Evolutionary conservation across 2,329 filamentous ascomycete species (phyloP).

Genomic region (Clonostachys solani): DNA sequence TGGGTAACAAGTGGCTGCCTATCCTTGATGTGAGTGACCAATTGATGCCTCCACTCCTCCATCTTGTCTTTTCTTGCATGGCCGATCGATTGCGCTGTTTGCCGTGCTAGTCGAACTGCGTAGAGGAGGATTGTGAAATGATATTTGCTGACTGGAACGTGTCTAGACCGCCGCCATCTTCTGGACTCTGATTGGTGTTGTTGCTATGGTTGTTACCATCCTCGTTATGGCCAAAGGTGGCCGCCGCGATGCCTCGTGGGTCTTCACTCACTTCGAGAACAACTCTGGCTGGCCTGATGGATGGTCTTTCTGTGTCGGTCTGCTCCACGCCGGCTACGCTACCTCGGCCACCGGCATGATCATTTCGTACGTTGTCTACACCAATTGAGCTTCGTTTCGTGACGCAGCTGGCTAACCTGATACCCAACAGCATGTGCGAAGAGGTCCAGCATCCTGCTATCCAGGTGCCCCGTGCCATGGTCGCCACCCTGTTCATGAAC

Average conservation of each 20-base stretch:
- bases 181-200: constrained; percentile 69
- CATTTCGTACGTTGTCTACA: constrained; percentile 54
- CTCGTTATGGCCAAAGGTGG: constrained; percentile 67
- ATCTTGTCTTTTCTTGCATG: background rate
- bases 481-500: constrained; percentile 63
- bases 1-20: constrained; percentile 65
- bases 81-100: background rate
- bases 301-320: constrained; percentile 71
- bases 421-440: constrained; percentile 60
- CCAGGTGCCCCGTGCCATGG: constrained; percentile 72
- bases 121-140: background rate
- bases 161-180: constrained; percentile 64
- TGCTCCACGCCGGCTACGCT: constrained; percentile 69
- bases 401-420: background rate
- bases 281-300: constrained; percentile 66
- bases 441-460: constrained; percentile 62
- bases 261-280: constrained; percentile 65
- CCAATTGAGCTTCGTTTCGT: background rate
- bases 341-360: constrained; percentile 79
- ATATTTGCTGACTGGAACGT: background rate
- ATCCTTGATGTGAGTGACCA: constrained; percentile 57
- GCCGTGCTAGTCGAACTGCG: background rate
- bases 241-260: constrained; percentile 56
- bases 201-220: constrained; percentile 59
- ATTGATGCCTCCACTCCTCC: constrained; percentile 1